phyloP scores from a whole-genome alignment of 768 basidiomycete genomes.

The Lactarius indigo region DNA sequence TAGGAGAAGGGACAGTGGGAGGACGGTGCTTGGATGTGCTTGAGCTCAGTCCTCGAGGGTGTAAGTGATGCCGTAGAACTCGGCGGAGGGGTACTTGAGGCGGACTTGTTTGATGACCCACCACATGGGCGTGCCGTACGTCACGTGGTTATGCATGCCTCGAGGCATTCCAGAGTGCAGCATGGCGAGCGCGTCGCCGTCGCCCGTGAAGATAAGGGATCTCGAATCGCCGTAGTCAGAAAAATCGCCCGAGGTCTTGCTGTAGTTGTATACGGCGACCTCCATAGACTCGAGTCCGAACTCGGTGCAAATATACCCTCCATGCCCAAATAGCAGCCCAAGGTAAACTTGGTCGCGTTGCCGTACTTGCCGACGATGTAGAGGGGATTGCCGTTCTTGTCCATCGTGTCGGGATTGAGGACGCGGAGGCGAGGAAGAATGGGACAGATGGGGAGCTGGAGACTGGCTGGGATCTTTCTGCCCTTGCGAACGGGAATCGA shows the following conservation, averaged over 20 bases:
- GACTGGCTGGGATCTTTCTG: constrained; percentile 32
- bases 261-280: constrained; percentile 36
- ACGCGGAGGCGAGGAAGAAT: constrained; percentile 30
- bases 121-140: constrained; percentile 29
- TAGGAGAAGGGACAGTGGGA: constrained; percentile 13
- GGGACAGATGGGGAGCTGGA: constrained; percentile 33
- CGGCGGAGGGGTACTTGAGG: constrained; percentile 24
- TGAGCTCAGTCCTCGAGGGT: constrained; percentile 5
- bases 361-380: too few species aligned
- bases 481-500: constrained; percentile 15
- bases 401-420: constrained; percentile 28
- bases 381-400: too few species aligned
- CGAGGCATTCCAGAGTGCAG: constrained; percentile 28
- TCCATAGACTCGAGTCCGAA: constrained; percentile 32
- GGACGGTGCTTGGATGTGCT: constrained; percentile 4
- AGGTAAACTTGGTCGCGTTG: too few species aligned
- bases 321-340: too few species aligned
- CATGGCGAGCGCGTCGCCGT: constrained; percentile 29
- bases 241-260: constrained; percentile 33
- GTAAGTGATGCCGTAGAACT: constrained; percentile 27
- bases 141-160: constrained; percentile 27
- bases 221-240: constrained; percentile 41
- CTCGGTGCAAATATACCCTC: constrained; percentile 19
- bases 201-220: constrained; percentile 36
- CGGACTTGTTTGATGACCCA: constrained; percentile 31